Evolutionary conservation across 768 basidiomycete genomes (phyloP), one percentile per base, ranked within the genome.

Genomic region (Arthromyces matolae): DNA sequence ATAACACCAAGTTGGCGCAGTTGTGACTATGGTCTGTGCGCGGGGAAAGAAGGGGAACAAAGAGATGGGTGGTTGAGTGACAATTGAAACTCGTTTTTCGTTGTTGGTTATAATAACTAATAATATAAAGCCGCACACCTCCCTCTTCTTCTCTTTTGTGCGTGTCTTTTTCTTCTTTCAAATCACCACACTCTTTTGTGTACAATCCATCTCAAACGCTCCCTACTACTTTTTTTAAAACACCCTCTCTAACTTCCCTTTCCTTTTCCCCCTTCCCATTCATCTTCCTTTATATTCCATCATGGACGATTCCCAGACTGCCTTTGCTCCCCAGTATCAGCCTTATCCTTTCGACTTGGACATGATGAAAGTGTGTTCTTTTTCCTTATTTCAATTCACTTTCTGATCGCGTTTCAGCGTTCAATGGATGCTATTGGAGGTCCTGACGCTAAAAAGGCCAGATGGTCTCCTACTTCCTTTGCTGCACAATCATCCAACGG

Each of bases 401-500:
- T 38, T 33, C 40, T 34, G 36, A 42, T 52, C 40, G 28, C 42
- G 33, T 29, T 37, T 27, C 68, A 93, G 90, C 84, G 90, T 69
- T 84, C 90, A 44, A 90, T 92, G 80, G 91, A 92, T 68, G 64
- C 84, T 64, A 77, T 81, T 56, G 84, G 82, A 59, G 88, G 86
- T 60, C 87, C 86, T 55, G 88, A 89, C 68, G 76, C 84, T 46
- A 93, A 93, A 79, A 93, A 93, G 70, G 84, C 90, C 49, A 86
- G 90, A 57, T 91, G 89, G 89, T 89, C 87, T 23, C 86, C 88
- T 43, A 83, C 77, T 42, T 81, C 75, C 29, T 70, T 73, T 57
- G 61, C 72, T 38, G 65, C 57, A 38, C 70, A 72, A 53, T 66
- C 69, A 48, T 64, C 66, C 33, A 67, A 66, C 36, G 49, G 65